phyloP scores from a whole-genome alignment of 2,329 filamentous ascomycete genomes.

The Falciphora oryzae region DNA sequence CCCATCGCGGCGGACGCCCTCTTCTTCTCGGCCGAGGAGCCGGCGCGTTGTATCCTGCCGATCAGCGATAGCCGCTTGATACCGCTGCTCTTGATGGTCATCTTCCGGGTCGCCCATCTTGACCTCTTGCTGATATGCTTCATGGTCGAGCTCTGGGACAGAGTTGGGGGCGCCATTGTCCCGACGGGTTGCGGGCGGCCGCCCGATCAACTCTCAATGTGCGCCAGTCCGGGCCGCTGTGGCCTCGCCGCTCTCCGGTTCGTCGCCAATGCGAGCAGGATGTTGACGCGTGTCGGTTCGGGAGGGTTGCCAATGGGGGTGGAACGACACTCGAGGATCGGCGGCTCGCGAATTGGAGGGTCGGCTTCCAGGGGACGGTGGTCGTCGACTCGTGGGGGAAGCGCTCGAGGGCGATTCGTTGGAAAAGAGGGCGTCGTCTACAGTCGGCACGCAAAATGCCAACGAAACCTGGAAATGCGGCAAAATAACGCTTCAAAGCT shows the following conservation, averaged over 20 bases:
- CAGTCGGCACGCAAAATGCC: background rate
- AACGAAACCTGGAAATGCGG: background rate
- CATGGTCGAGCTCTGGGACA: conserved; percentile 16
- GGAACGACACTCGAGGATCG: background rate
- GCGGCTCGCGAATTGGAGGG: background rate
- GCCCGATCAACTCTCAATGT: conserved; percentile 11
- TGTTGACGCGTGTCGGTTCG: background rate
- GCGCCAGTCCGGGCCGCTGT: conserved; percentile 10
- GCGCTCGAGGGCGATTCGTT: background rate
- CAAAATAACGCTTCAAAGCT: background rate
- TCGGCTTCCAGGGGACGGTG: background rate
- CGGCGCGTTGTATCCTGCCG: conserved; percentile 64
- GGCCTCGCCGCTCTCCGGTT: conserved; percentile 11
- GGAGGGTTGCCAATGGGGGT: background rate
- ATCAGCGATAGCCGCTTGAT: conserved; percentile 80
- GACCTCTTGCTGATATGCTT: conserved; percentile 63
- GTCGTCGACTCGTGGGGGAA: conserved; percentile 3
- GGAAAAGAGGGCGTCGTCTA: background rate
- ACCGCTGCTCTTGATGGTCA: conserved; percentile 66
- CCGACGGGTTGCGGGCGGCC: conserved; percentile 18
- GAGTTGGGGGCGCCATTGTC: conserved; percentile 21
- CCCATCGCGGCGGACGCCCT: conserved; percentile 32
- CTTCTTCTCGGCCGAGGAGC: conserved; percentile 64
- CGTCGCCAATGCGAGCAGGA: background rate
- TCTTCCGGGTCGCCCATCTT: conserved; percentile 93